Percentiles rank a stretch among this genome's conserved stretches.
These are phyloP conservation scores for Tillandsia leiboldiana DNA, from an alignment of 176 grass and related monocot species.

Conservation along the genomic window DNA sequence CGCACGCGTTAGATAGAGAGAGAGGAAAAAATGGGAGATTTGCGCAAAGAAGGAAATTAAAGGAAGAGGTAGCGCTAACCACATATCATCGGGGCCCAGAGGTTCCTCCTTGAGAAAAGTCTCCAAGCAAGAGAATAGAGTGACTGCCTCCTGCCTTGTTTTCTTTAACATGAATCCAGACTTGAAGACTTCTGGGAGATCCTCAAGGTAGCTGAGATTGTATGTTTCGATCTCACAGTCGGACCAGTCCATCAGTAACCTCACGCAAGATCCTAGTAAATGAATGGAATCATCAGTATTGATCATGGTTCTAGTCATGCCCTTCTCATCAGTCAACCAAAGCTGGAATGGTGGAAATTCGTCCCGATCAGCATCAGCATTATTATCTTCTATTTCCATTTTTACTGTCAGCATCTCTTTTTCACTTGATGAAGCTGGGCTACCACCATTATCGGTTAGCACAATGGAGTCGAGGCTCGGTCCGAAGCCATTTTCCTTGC, in stretches of 20 bases:
- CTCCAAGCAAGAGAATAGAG: constrained; percentile 87
- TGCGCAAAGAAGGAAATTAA: background rate
- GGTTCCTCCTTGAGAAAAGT: constrained; percentile 94
- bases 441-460: constrained; percentile 41
- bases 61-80: constrained; percentile 44
- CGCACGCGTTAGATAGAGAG: background rate
- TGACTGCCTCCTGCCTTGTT: constrained; percentile 79
- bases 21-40: constrained; percentile 1
- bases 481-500: constrained; percentile 38
- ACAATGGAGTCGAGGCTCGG: constrained; percentile 79
- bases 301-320: constrained; percentile 28
- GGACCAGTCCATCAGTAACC: constrained; percentile 76
- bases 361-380: background rate
- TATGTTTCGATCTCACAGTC: constrained; percentile 61
- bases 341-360: constrained; percentile 47
- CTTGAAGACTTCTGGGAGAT: constrained; percentile 86
- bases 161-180: constrained; percentile 81
- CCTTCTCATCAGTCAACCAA: constrained; percentile 77
- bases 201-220: constrained; percentile 56
- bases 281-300: constrained; percentile 33
- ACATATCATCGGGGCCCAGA: constrained; percentile 97
- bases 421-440: background rate
- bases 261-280: constrained; percentile 21
- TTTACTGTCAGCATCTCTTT: constrained; percentile 35
- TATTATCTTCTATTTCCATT: constrained; percentile 26